These are phyloP conservation scores for Aureobasidium uvarum DNA, from an alignment of 2,329 filamentous ascomycete species.

Conservation along the genomic window DNA sequence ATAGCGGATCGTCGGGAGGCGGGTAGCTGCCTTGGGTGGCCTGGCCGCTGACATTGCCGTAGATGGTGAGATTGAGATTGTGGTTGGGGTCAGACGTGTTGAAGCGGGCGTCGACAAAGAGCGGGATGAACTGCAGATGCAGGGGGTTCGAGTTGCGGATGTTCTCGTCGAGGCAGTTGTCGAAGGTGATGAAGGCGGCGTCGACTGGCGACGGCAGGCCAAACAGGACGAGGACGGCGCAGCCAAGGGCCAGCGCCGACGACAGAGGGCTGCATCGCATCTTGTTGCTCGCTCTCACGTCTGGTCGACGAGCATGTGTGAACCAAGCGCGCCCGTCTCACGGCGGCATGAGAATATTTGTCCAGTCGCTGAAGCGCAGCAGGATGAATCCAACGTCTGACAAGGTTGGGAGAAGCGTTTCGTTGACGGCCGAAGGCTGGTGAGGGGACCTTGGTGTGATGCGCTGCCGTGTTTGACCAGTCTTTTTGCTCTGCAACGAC, in stretches of 20 bases:
- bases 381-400: slow-evolving; percentile 13
- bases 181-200: slow-evolving; percentile 71
- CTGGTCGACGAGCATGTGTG: slow-evolving; percentile 21
- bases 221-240: slow-evolving; percentile 6
- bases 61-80: slow-evolving; percentile 73
- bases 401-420: slow-evolving; percentile 17
- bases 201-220: slow-evolving; percentile 35
- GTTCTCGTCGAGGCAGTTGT: slow-evolving; percentile 72
- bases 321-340: slow-evolving; percentile 12
- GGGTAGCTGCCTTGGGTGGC: slow-evolving; percentile 60
- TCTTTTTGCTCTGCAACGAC: not conserved
- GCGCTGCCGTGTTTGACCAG: not conserved
- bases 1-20: slow-evolving; percentile 55
- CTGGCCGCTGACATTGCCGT: slow-evolving; percentile 85
- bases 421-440: slow-evolving; percentile 1
- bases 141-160: slow-evolving; percentile 57
- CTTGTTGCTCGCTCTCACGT: slow-evolving; percentile 8
- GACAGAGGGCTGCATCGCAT: not conserved
- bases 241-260: slow-evolving; percentile 4
- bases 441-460: not conserved
- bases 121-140: slow-evolving; percentile 75
- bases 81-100: slow-evolving; percentile 60
- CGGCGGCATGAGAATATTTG: slow-evolving; percentile 14
- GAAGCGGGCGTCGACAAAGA: slow-evolving; percentile 72
- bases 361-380: not conserved